Conservation (phyloP, 2,329 filamentous ascomycete species). For the Ascochyta koolunga region DNA sequence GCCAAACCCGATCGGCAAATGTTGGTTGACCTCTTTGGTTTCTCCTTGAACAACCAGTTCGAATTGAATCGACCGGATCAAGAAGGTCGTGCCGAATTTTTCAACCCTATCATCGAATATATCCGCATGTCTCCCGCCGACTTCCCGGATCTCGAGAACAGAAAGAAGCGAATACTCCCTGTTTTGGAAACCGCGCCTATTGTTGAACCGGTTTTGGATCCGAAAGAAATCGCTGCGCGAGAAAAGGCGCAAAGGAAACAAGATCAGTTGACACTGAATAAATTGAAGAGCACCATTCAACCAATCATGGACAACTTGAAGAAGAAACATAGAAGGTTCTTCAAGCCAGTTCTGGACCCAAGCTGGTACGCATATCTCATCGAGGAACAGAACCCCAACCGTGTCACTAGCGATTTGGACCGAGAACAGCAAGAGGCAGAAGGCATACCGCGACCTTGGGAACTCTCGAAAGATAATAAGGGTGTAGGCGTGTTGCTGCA, state of each 20-base stretch:
- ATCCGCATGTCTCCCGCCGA: conserved; percentile 80
- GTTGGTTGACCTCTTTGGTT: conserved; percentile 82
- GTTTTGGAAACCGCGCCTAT: conserved; percentile 74
- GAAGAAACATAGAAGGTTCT: conserved; percentile 85
- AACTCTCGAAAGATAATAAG: conserved; percentile 78
- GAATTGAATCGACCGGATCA: conserved; percentile 70
- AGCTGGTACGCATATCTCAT: conserved; percentile 79
- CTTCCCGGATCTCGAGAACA: conserved; percentile 83
- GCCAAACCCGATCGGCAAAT: conserved; percentile 63
- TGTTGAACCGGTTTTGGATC: conserved; percentile 57
- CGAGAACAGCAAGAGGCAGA: conserved; percentile 62
- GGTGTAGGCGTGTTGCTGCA: conserved; percentile 79
- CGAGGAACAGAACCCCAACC: conserved; percentile 77
- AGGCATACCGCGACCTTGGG: conserved; percentile 71
- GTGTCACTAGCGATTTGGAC: conserved; percentile 65
- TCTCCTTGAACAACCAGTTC: conserved; percentile 78
- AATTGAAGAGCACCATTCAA: conserved; percentile 86
- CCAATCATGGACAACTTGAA: conserved; percentile 98
- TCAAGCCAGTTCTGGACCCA: conserved; percentile 75
- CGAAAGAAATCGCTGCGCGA: conserved; percentile 73
- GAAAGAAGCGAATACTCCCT: conserved; percentile 85
- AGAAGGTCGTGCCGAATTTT: conserved; percentile 78
- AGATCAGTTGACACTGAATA: conserved; percentile 83
- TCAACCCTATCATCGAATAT: conserved; percentile 74
- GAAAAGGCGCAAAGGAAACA: conserved; percentile 78